These are phyloP conservation scores for Iris pallida DNA, from an alignment of 116 monocot genomes.

Conservation along the genomic window DNA sequence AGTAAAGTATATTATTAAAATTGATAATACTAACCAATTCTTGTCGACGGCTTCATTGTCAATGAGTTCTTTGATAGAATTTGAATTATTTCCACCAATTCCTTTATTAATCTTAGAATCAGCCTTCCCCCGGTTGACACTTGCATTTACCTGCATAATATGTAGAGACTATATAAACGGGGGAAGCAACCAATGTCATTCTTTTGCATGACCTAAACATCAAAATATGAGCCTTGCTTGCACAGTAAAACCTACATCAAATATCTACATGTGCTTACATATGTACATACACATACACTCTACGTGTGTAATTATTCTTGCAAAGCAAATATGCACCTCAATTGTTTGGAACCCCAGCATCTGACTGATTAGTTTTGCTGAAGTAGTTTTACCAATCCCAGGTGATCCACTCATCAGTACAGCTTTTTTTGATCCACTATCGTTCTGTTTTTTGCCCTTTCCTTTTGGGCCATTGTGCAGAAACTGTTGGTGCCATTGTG, in stretches of 20 bases:
- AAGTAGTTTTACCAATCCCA: slow-evolving; percentile 83
- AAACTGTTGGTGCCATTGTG: slow-evolving; percentile 58
- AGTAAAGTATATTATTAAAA: background rate
- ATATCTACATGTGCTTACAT: too few species aligned
- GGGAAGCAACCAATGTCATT: too few species aligned
- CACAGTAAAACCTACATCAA: too few species aligned
- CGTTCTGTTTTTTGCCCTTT: slow-evolving; percentile 63
- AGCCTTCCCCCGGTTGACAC: slow-evolving; percentile 89
- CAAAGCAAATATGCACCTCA: slow-evolving; percentile 42
- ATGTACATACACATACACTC: too few species aligned
- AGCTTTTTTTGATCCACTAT: slow-evolving; percentile 66
- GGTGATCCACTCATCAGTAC: slow-evolving; percentile 72
- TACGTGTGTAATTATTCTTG: background rate
- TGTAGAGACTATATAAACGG: background rate
- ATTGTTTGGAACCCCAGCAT: slow-evolving; percentile 85
- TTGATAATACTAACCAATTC: slow-evolving; percentile 37
- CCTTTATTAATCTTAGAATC: slow-evolving; percentile 78
- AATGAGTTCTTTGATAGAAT: slow-evolving; percentile 88
- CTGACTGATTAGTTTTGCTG: slow-evolving; percentile 72
- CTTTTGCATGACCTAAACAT: too few species aligned
- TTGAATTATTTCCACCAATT: slow-evolving; percentile 66
- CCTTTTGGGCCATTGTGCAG: slow-evolving; percentile 45
- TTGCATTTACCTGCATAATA: slow-evolving; percentile 72
- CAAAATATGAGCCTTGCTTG: too few species aligned
- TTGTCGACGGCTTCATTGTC: slow-evolving; percentile 59